These are phyloP conservation scores for Fusarium subglutinans DNA, from an alignment of 2,329 filamentous ascomycete species.

Conservation along the genomic window DNA sequence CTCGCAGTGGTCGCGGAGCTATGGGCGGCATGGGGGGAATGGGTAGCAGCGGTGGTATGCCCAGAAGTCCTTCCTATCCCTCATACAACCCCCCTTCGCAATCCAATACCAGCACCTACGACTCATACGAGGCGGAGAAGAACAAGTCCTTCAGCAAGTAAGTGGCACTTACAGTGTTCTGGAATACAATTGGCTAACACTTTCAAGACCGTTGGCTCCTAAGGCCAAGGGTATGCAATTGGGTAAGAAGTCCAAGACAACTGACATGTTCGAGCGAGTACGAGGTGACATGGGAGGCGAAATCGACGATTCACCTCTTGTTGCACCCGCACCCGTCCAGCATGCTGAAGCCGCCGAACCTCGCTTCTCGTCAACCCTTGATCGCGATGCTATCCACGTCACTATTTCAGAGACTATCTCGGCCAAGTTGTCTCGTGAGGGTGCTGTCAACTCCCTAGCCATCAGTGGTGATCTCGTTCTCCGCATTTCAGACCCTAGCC, in stretches of 20 bases:
- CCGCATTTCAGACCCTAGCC: constrained; percentile 84
- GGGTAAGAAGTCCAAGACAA: constrained; percentile 98
- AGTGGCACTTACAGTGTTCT: constrained; percentile 37
- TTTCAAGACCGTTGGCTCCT: constrained; percentile 66
- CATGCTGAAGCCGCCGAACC: constrained; percentile 62
- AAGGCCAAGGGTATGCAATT: constrained; percentile 99
- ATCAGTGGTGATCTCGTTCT: constrained; percentile 93
- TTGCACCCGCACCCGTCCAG: constrained; percentile 63
- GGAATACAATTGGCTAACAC: constrained; percentile 8
- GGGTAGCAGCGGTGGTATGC: constrained; percentile 56
- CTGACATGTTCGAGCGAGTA: constrained; percentile 96
- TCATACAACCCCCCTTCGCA: constrained; percentile 85
- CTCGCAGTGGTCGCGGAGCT: constrained; percentile 68
- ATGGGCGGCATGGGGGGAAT: constrained; percentile 44
- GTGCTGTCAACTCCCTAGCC: constrained; percentile 83
- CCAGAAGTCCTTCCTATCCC: constrained; percentile 84
- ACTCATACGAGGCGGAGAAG: constrained; percentile 96
- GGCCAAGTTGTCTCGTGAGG: constrained; percentile 88
- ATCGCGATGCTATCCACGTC: constrained; percentile 87
- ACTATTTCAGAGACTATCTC: constrained; percentile 90
- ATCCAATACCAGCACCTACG: constrained; percentile 83
- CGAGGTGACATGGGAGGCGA: constrained; percentile 90
- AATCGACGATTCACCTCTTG: constrained; percentile 79
- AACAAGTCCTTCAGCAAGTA: constrained; percentile 89
- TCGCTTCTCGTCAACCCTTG: constrained; percentile 72